Evolutionary conservation across 1,284 basidiomycete species (phyloP).

Genomic region (Malassezia cuniculi): DNA sequence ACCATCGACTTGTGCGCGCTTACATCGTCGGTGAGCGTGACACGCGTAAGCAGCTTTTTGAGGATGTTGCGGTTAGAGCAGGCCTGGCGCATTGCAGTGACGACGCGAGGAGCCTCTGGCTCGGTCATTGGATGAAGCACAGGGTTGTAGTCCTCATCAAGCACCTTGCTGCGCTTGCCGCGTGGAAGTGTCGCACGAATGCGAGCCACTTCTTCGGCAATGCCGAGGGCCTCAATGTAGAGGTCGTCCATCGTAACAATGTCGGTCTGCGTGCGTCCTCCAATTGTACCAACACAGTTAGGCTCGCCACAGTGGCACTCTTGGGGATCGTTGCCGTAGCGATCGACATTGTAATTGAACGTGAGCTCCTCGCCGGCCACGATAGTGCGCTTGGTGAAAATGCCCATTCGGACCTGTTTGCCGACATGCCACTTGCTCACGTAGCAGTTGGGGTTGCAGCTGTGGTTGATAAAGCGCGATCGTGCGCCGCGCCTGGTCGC

Average conservation of each 20-base stretch:
- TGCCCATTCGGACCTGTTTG: constrained; percentile 84
- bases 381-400: constrained; percentile 80
- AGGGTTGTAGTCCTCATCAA: constrained; percentile 75
- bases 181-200: constrained; percentile 68
- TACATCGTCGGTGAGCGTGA: constrained; percentile 76
- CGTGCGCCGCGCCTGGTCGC: constrained; percentile 93
- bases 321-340: constrained; percentile 94
- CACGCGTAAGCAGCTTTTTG: constrained; percentile 67
- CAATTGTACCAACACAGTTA: constrained; percentile 89
- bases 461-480: constrained; percentile 94
- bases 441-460: constrained; percentile 93
- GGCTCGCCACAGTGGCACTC: constrained; percentile 88
- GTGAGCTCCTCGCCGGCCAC: constrained; percentile 79
- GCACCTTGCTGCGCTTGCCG: constrained; percentile 78
- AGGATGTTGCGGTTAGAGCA: constrained; percentile 67
- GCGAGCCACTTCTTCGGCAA: constrained; percentile 73
- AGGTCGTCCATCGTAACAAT: constrained; percentile 82
- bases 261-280: constrained; percentile 97
- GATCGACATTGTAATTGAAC: constrained; percentile 99
- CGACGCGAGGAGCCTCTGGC: constrained; percentile 75
- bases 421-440: constrained; percentile 99
- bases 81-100: constrained; percentile 81
- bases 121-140: constrained; percentile 60
- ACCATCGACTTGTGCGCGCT: constrained; percentile 70
- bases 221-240: constrained; percentile 90